These are phyloP conservation scores for Acacia acuminata DNA, from an alignment of 306 rosid species.

Conservation along the genomic window DNA sequence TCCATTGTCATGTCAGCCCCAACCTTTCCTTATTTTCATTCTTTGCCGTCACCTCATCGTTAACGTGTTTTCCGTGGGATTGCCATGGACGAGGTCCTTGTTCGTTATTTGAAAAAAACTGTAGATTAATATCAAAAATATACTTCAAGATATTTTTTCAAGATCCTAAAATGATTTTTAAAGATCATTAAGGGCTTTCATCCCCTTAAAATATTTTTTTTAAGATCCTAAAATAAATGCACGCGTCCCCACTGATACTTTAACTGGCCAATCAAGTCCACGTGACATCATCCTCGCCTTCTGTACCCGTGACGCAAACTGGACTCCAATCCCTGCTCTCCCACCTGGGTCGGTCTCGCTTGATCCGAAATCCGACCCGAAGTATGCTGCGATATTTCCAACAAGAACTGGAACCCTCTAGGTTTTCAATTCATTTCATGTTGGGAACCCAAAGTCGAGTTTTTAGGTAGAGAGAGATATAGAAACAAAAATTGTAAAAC, in stretches of 20 bases:
- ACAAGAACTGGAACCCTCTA: slow-evolving; percentile 11
- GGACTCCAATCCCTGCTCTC: background rate
- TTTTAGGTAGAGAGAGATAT: too few relatives aligned
- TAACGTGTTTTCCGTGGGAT: slow-evolving; percentile 30
- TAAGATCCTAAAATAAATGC: too few relatives aligned
- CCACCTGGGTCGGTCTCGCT: background rate
- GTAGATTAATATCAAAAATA: too few relatives aligned
- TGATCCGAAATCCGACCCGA: background rate
- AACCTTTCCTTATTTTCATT: slow-evolving; percentile 33
- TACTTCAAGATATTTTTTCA: too few relatives aligned
- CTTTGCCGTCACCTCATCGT: slow-evolving; percentile 16
- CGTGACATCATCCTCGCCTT: slow-evolving; percentile 42
- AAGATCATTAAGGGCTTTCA: too few relatives aligned
- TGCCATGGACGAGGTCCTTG: slow-evolving; percentile 46
- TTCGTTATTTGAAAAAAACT: too few relatives aligned
- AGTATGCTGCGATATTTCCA: too few relatives aligned
- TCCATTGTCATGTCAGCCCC: slow-evolving; percentile 44
- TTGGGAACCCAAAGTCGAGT: too few relatives aligned
- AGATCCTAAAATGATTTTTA: too few relatives aligned
- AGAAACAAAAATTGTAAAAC: too few relatives aligned
- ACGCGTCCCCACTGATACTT: background rate
- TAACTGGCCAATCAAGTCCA: background rate
- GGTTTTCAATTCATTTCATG: too few relatives aligned
- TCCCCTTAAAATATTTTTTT: too few relatives aligned
- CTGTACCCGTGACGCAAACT: slow-evolving; percentile 11